These are phyloP conservation scores for Adansonia madagascariensis DNA, from an alignment of 441 rosid genomes.

Conservation along the genomic window DNA sequence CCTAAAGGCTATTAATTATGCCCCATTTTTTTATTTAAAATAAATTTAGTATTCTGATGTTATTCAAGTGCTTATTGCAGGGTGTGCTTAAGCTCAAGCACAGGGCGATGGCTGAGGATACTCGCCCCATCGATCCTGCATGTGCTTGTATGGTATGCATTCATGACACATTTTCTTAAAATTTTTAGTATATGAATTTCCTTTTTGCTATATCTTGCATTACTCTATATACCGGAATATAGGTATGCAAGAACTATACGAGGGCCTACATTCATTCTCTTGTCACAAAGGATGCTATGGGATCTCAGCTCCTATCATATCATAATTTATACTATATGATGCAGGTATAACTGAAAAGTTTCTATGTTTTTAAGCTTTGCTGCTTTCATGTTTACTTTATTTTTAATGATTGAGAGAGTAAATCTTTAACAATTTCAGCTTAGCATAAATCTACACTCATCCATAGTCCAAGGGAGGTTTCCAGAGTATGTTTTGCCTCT, in stretches of 20 bases:
- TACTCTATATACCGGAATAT: slow-evolving; percentile 24
- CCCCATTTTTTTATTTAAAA: too few relatives aligned
- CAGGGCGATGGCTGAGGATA: slow-evolving; percentile 64
- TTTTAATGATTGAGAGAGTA: slow-evolving; percentile 5
- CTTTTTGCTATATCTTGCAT: not conserved
- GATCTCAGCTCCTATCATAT: slow-evolving; percentile 80
- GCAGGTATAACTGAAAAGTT: slow-evolving; percentile 42
- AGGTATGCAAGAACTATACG: slow-evolving; percentile 82
- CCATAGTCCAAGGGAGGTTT: slow-evolving; percentile 58
- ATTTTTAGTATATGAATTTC: not conserved
- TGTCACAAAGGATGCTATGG: slow-evolving; percentile 82
- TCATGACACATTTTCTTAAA: too few relatives aligned
- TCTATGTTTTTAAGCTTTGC: slow-evolving; percentile 21
- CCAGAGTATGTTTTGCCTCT: slow-evolving; percentile 51
- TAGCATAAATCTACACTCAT: slow-evolving; percentile 66
- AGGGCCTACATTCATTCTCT: slow-evolving; percentile 79
- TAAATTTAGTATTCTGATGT: not conserved
- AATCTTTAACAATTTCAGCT: slow-evolving; percentile 49
- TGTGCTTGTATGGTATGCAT: slow-evolving; percentile 36
- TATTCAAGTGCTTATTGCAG: slow-evolving; percentile 39
- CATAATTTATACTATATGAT: slow-evolving; percentile 77
- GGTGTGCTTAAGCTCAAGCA: slow-evolving; percentile 76
- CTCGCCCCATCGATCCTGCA: slow-evolving; percentile 62
- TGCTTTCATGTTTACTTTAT: slow-evolving; percentile 17
- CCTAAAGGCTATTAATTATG: too few relatives aligned